These are phyloP conservation scores for Aspergillus unguis DNA, from an alignment of 2,329 filamentous ascomycete genomes.

Conservation along the genomic window DNA sequence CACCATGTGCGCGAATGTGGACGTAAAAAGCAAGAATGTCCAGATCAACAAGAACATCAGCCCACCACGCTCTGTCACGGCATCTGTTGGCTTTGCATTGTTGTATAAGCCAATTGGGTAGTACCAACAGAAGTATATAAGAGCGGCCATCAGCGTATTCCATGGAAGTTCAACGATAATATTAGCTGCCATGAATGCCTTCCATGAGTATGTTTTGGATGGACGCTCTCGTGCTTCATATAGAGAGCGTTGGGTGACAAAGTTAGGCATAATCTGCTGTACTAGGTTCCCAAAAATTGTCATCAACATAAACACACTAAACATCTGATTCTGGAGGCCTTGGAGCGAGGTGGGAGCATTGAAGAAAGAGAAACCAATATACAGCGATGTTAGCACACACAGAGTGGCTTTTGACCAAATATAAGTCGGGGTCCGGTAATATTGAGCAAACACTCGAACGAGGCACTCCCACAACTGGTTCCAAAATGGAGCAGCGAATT, in stretches of 20 bases:
- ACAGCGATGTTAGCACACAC: slow-evolving; percentile 69
- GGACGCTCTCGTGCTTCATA: slow-evolving; percentile 61
- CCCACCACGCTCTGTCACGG: slow-evolving; percentile 54
- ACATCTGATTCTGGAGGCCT: slow-evolving; percentile 87
- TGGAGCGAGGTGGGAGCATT: slow-evolving; percentile 69
- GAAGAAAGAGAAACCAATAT: slow-evolving; percentile 83
- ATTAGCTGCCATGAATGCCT: slow-evolving; percentile 67
- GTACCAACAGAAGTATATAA: slow-evolving; percentile 66
- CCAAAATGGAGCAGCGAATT: slow-evolving; percentile 67
- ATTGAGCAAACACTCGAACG: slow-evolving; percentile 81
- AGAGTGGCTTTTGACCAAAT: slow-evolving; percentile 79
- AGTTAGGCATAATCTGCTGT: slow-evolving; percentile 57
- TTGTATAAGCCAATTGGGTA: slow-evolving; percentile 56
- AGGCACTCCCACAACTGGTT: slow-evolving; percentile 66
- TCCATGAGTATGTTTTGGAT: slow-evolving; percentile 71
- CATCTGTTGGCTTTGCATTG: slow-evolving; percentile 39
- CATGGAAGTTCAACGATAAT: slow-evolving; percentile 70
- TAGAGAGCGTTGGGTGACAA: slow-evolving; percentile 56
- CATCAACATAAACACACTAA: slow-evolving; percentile 79
- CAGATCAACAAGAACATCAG: slow-evolving; percentile 64
- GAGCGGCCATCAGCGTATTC: slow-evolving; percentile 58
- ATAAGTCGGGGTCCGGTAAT: slow-evolving; percentile 86
- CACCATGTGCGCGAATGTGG: slow-evolving; percentile 69
- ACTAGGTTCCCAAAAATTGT: slow-evolving; percentile 68
- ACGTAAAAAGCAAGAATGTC: slow-evolving; percentile 67